A percentile compares a stretch with the other conserved stretches of the same genome.
These are phyloP conservation scores for Andrographis paniculata DNA, from an alignment of 305 asterid genomes.

Conservation along the genomic window DNA sequence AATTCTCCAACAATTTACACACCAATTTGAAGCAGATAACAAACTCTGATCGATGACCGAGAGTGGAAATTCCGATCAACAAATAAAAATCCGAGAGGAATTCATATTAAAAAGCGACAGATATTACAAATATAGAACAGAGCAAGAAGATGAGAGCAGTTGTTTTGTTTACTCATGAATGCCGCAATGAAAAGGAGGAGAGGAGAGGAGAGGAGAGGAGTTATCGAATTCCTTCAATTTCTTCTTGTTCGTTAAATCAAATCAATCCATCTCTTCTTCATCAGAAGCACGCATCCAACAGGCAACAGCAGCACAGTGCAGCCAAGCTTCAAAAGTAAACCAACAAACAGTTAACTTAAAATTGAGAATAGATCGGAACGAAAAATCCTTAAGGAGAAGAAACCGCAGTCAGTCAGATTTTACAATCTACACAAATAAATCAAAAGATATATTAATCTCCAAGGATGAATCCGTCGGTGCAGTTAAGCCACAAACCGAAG, in stretches of 20 bases:
- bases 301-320: slow-evolving; percentile 45
- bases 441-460: background rate
- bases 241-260: background rate
- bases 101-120: too few species aligned
- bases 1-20: background rate
- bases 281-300: slow-evolving; percentile 40
- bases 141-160: too few species aligned
- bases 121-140: too few species aligned
- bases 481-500: too few species aligned
- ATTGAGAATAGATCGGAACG: too few species aligned
- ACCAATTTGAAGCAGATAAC: too few species aligned
- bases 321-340: slow-evolving; percentile 28
- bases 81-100: background rate
- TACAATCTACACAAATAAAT: background rate
- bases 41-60: background rate
- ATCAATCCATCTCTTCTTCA: background rate
- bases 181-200: background rate
- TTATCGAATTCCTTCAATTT: background rate
- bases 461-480: background rate
- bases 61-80: background rate
- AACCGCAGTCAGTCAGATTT: background rate
- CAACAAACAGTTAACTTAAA: background rate
- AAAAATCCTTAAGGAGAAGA: too few species aligned
- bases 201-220: background rate
- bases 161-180: too few species aligned